phyloP scores from a whole-genome alignment of 257 asterid species.

The Solanum appendiculatum region DNA sequence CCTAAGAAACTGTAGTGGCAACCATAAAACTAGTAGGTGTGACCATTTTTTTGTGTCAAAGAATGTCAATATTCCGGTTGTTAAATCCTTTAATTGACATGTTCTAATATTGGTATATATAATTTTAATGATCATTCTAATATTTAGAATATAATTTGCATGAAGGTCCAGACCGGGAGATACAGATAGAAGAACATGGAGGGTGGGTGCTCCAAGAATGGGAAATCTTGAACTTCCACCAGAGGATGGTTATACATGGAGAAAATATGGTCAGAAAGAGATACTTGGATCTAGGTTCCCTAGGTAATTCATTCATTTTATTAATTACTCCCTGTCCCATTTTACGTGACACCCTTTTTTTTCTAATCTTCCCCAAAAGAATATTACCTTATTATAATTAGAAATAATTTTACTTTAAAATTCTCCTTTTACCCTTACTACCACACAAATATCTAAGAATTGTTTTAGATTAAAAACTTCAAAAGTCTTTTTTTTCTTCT shows the following conservation, averaged over 20 bases:
- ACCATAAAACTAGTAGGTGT: no score
- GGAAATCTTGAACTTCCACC: slow-evolving; percentile 81
- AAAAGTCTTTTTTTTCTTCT: no score
- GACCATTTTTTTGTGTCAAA: neutral
- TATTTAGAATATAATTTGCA: neutral
- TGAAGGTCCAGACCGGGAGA: slow-evolving; percentile 28
- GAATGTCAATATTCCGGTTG: neutral
- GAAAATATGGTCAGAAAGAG: slow-evolving; percentile 83
- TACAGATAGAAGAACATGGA: slow-evolving; percentile 20
- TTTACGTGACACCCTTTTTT: no score
- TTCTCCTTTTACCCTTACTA: no score
- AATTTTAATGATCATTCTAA: neutral
- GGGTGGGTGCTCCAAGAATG: slow-evolving; percentile 60
- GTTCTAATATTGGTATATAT: neutral
- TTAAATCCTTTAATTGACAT: neutral
- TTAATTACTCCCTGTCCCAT: no score
- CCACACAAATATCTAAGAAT: no score
- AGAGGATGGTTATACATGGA: slow-evolving; percentile 81
- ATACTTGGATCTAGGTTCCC: slow-evolving; percentile 60
- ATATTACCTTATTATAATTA: no score
- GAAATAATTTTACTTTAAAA: no score
- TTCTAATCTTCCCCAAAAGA: no score
- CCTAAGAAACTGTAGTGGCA: no score
- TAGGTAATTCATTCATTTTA: slow-evolving; percentile 27
- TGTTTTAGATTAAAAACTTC: no score